phyloP scores from a whole-genome alignment of 805 yeast genomes.

The Tetrapisispora namnaoensis region DNA sequence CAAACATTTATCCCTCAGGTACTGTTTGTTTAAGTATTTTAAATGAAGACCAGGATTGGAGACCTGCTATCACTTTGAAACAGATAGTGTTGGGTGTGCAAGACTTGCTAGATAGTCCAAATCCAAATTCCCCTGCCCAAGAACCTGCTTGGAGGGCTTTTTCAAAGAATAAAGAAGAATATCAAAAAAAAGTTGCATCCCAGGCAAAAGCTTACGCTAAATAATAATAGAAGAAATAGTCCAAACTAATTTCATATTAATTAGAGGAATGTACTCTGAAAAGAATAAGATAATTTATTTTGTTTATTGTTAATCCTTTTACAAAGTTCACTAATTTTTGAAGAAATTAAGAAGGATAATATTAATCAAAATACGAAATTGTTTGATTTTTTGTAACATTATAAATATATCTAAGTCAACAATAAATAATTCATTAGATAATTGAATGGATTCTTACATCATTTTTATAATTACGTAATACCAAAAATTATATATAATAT shows the following conservation, averaged over 20 bases:
- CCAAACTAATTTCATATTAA: not conserved
- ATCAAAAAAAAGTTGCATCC: slow-evolving; percentile 67
- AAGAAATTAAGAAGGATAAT: not conserved
- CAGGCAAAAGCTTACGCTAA: slow-evolving; percentile 69
- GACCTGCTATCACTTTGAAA: slow-evolving; percentile 88
- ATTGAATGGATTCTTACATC: no score
- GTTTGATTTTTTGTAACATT: not conserved
- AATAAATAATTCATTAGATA: no score
- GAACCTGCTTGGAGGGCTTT: slow-evolving; percentile 92
- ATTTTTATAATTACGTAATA: no score
- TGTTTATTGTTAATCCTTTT: not conserved
- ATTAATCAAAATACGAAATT: not conserved
- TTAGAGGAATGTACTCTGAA: not conserved
- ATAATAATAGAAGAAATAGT: slow-evolving; percentile 6
- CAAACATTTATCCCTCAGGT: slow-evolving; percentile 96
- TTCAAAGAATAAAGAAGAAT: slow-evolving; percentile 53
- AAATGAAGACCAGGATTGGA: slow-evolving; percentile 96
- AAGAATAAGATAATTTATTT: not conserved
- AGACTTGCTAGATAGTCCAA: slow-evolving; percentile 81
- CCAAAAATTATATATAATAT: not conserved
- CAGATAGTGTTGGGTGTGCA: slow-evolving; percentile 89
- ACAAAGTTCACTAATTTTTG: not conserved
- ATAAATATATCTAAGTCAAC: not conserved
- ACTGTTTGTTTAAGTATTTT: slow-evolving; percentile 87
- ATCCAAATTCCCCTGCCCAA: slow-evolving; percentile 94